These are phyloP conservation scores for Hemerocallis citrina DNA, from an alignment of 106 monocot genomes.

Conservation along the genomic window DNA sequence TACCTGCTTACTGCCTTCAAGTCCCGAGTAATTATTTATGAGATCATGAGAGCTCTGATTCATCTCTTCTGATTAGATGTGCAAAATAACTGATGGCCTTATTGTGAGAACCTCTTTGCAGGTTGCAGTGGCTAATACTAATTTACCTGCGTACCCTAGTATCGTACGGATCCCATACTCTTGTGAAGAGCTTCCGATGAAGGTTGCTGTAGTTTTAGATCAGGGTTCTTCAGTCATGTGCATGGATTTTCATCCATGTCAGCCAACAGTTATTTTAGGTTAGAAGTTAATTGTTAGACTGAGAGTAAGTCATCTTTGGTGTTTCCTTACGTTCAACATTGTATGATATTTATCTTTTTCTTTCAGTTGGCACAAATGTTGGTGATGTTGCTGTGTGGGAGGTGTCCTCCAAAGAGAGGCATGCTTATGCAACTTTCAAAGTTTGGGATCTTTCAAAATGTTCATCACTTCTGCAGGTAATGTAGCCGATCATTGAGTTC, in stretches of 20 bases:
- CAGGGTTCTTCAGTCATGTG: conserved; percentile 36
- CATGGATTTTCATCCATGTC: conserved; percentile 48
- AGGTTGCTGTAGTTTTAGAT: conserved; percentile 18
- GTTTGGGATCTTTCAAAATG: conserved; percentile 26
- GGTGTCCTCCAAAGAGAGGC: conserved; percentile 20
- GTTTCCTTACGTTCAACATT: conserved; percentile 2
- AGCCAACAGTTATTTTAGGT: conserved; percentile 41
- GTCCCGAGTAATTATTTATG: too few species aligned
- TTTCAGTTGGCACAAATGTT: conserved; percentile 50
- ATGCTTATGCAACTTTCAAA: conserved; percentile 23
- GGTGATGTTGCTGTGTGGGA: conserved; percentile 56
- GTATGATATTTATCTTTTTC: not conserved
- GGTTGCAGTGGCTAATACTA: conserved; percentile 16
- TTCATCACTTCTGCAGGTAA: conserved; percentile 29
- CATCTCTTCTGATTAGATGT: not conserved
- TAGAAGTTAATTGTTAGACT: not conserved
- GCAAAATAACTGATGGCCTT: not conserved
- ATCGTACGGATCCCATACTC: conserved; percentile 14
- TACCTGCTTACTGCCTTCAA: not conserved
- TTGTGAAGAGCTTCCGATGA: conserved; percentile 35
- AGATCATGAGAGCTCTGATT: too few species aligned
- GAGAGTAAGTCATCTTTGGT: not conserved
- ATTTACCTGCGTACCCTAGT: conserved; percentile 13
- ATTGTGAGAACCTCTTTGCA: conserved; percentile 4
- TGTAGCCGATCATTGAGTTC: not conserved